Percentiles rank a stretch among this genome's conserved stretches.
These are phyloP conservation scores for Blastomyces gilchristii DNA, from an alignment of 2,329 filamentous ascomycete genomes.

Conservation along the genomic window DNA sequence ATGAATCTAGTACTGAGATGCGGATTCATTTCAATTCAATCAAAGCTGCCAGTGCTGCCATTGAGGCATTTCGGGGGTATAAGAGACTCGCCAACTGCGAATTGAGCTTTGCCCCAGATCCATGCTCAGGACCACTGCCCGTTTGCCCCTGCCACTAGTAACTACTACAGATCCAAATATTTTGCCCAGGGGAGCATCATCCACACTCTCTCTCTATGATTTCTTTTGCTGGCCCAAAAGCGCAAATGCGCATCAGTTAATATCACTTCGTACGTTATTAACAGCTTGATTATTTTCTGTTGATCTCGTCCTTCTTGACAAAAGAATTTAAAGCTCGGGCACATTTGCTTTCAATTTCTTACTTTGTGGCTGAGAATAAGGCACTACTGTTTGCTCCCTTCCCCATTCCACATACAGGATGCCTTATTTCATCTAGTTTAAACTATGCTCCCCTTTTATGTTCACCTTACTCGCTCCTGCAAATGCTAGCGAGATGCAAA, in stretches of 20 bases:
- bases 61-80: constrained; percentile 3
- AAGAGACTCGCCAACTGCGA: constrained; percentile 11
- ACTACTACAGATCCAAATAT: background rate
- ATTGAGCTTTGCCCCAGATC: constrained; percentile 13
- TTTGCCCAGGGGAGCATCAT: background rate
- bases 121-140: constrained; percentile 15
- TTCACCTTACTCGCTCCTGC: background rate
- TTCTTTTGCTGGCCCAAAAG: background rate
- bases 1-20: constrained; percentile 12
- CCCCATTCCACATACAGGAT: background rate
- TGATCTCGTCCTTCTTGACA: background rate
- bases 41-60: constrained; percentile 10
- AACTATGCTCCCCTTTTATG: background rate
- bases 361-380: background rate
- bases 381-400: background rate
- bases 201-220: background rate
- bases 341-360: background rate
- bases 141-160: background rate
- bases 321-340: background rate
- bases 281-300: background rate
- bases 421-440: background rate
- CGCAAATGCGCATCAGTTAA: background rate
- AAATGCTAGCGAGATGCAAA: background rate
- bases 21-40: constrained; percentile 16
- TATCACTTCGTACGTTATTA: background rate